A percentile compares a stretch with the other conserved stretches of the same genome.
Conservation (phyloP, 2,329 filamentous ascomycete genomes). For the Claviceps digitariae region DNA sequence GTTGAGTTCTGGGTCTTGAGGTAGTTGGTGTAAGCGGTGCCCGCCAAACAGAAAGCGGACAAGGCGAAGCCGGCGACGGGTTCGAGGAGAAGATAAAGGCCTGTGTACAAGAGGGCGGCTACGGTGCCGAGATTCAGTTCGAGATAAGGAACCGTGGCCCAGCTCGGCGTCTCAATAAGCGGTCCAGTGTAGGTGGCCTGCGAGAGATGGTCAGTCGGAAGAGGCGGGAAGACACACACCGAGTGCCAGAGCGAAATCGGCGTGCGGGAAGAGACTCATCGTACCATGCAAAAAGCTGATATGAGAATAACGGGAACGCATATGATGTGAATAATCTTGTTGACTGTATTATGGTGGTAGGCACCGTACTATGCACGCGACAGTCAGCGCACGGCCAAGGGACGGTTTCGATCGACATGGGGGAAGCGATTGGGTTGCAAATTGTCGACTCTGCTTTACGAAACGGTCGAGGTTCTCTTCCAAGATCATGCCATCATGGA, state of each 20-base stretch:
- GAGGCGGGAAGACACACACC: neutral
- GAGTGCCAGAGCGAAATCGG: neutral
- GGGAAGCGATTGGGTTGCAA: neutral
- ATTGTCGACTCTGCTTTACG: neutral
- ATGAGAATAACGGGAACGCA: constrained; percentile 67
- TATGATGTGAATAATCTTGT: constrained; percentile 64
- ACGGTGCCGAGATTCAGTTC: constrained; percentile 54
- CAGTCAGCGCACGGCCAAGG: neutral
- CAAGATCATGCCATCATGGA: neutral
- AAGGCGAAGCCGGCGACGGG: constrained; percentile 77
- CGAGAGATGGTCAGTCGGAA: constrained; percentile 3
- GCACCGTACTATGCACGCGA: constrained; percentile 53
- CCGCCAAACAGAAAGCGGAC: constrained; percentile 60
- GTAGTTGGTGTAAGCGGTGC: constrained; percentile 63
- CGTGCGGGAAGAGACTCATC: constrained; percentile 13
- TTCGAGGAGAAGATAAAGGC: constrained; percentile 81
- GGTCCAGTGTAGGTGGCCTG: constrained; percentile 50
- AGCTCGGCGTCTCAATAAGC: constrained; percentile 51
- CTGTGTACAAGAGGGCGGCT: constrained; percentile 52
- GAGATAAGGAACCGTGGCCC: constrained; percentile 54
- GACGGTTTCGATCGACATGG: neutral
- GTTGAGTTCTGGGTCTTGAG: constrained; percentile 45
- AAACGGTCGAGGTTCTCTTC: neutral
- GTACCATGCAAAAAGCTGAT: constrained; percentile 58
- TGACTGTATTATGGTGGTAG: constrained; percentile 68